Conservation (phyloP, 495 filamentous ascomycete genomes). For the Trichoderma orchidacearum region DNA sequence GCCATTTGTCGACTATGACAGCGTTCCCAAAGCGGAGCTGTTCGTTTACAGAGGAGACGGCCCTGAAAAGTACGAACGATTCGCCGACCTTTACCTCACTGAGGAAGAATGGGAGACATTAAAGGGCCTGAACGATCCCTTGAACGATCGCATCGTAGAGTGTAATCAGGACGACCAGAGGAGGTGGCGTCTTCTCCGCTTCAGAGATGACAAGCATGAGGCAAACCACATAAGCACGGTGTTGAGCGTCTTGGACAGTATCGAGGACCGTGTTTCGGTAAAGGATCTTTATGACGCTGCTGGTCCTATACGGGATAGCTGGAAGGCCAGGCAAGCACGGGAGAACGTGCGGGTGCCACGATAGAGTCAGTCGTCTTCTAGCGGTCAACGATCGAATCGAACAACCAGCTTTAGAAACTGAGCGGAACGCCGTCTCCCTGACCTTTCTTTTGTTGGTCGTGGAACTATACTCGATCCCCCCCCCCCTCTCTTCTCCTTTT, state of each 20-base stretch:
- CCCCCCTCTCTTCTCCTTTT: no score
- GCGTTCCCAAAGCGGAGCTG: slow-evolving; percentile 34
- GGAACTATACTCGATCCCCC: no score
- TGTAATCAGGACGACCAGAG: slow-evolving; percentile 61
- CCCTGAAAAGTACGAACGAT: slow-evolving; percentile 43
- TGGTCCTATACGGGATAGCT: slow-evolving; percentile 24
- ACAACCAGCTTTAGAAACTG: no score
- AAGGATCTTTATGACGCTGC: slow-evolving; percentile 39
- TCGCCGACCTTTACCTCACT: slow-evolving; percentile 54
- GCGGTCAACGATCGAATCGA: no score
- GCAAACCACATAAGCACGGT: slow-evolving; percentile 80
- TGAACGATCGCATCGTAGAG: slow-evolving; percentile 80
- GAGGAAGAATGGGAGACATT: slow-evolving; percentile 69
- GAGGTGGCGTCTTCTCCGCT: slow-evolving; percentile 73
- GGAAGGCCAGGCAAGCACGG: neutral
- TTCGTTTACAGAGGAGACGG: slow-evolving; percentile 31
- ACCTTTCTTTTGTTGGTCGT: no score
- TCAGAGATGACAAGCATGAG: slow-evolving; percentile 82
- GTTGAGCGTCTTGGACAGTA: slow-evolving; percentile 68
- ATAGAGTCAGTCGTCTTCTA: no score
- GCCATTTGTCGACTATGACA: slow-evolving; percentile 42
- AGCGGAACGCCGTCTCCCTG: no score
- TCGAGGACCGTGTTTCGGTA: slow-evolving; percentile 55
- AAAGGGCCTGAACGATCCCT: slow-evolving; percentile 50
- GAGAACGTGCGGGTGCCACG: neutral